Evolutionary conservation across 192 early-diverging fungal species (phyloP), one percentile per base, ranked within the genome.

Genomic region (Funneliformis geosporum): DNA sequence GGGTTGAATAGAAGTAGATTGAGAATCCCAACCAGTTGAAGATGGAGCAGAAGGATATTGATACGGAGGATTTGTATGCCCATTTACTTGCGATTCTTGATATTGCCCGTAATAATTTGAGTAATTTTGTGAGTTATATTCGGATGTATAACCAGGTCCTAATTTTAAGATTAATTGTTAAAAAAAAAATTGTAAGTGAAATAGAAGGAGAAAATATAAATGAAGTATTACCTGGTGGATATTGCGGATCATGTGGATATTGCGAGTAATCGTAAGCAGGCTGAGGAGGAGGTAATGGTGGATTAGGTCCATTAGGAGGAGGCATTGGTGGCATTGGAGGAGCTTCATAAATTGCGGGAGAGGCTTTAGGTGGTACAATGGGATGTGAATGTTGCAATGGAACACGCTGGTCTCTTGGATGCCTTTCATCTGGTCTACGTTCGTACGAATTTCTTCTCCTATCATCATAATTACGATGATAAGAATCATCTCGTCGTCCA

Each of bases 401-500:
- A 2, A 80, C 80, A 21, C 86, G 64, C 40, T 75, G 67, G 40
- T 83, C 69, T 78, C 82, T 81, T 33, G 71, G 60, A 50, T 74
- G 77, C 55, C 84, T 83, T 39, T 84, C 81, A 38, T 85, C 84
- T 21, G 83, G 80, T 28, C 84, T 80, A 2, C 76, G 73, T 40
- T 82, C 76, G 68, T 64, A 60, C 16, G 44, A 23, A 62, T 83
- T 80, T 66, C 82, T 80, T 66, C 85, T 80, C 76, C 85, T 83
- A 21, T 84, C 83, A 75, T 86, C 83, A 59, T 81, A 81, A 47
- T 80, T 62, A 38, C 79, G 82, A 83, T 76, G 82, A 39, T 79
- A 76, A 1, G 43, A 50, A 25, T 83, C 82, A 60, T 79, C 79
- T 55, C 84, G 80, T 38, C 81, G 79, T 39, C 60, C 66, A 27